A percentile compares a stretch with the other conserved stretches of the same genome.
These are phyloP conservation scores for Auriscalpium microsporum DNA, from an alignment of 768 basidiomycete species.

Conservation along the genomic window DNA sequence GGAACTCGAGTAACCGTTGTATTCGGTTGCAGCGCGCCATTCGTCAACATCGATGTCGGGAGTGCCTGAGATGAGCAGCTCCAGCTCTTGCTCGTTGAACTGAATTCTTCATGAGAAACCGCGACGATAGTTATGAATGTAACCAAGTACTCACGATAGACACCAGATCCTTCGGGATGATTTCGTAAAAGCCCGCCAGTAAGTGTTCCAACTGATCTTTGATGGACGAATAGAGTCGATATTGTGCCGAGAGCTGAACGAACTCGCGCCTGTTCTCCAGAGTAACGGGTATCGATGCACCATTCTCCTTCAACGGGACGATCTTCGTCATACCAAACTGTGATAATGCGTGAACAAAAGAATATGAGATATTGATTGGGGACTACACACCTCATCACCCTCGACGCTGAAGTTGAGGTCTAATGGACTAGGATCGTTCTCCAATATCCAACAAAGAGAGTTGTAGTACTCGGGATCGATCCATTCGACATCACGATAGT, in stretches of 20 bases:
- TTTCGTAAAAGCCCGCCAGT: conserved; percentile 89
- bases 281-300: conserved; percentile 79
- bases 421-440: conserved; percentile 82
- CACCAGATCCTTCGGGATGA: conserved; percentile 93
- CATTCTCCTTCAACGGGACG: conserved; percentile 79
- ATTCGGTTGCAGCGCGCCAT: conserved; percentile 88
- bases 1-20: conserved; percentile 78
- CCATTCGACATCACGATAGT: conserved; percentile 95
- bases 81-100: conserved; percentile 94
- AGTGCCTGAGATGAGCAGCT: conserved; percentile 90
- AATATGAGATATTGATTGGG: conserved; percentile 6
- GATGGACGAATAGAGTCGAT: conserved; percentile 88
- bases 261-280: conserved; percentile 97
- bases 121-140: conserved; percentile 6
- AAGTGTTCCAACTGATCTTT: conserved; percentile 92
- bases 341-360: background rate
- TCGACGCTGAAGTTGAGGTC: conserved; percentile 95
- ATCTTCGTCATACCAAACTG: conserved; percentile 90
- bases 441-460: conserved; percentile 94
- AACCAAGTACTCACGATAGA: conserved; percentile 59
- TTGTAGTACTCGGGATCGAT: conserved; percentile 99
- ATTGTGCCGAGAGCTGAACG: conserved; percentile 90
- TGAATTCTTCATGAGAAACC: conserved; percentile 23
- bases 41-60: conserved; percentile 99
- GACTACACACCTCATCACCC: conserved; percentile 72